These are phyloP conservation scores for Talaromyces rugulosus DNA, from an alignment of 2,329 filamentous ascomycete species.

Conservation along the genomic window DNA sequence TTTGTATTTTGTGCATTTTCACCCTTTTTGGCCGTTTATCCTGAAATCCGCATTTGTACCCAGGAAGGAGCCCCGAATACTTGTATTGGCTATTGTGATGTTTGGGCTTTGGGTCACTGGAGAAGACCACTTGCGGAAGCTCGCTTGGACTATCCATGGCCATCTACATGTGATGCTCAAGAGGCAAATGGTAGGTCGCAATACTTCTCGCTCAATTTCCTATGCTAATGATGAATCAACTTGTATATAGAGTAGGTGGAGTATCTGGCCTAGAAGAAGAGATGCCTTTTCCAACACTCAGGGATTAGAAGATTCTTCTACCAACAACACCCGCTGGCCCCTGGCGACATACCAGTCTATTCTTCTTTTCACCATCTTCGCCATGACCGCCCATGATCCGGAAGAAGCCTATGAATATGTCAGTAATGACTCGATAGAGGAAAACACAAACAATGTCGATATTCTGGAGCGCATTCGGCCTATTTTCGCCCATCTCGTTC, in stretches of 20 bases:
- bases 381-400: constrained; percentile 11
- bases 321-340: constrained; percentile 22
- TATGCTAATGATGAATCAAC: not conserved
- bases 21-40: constrained; percentile 27
- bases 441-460: constrained; percentile 11
- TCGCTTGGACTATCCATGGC: constrained; percentile 22
- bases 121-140: constrained; percentile 15
- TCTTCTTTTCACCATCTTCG: constrained; percentile 27
- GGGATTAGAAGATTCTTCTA: not conserved
- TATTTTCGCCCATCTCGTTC: constrained; percentile 21
- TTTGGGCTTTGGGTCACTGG: constrained; percentile 24
- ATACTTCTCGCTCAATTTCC: not conserved
- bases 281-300: not conserved
- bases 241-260: constrained; percentile 5
- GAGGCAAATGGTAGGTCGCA: constrained; percentile 20
- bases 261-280: not conserved
- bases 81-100: constrained; percentile 26
- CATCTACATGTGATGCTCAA: constrained; percentile 20
- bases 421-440: not conserved
- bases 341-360: constrained; percentile 30
- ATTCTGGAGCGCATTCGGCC: constrained; percentile 6
- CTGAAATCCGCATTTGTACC: constrained; percentile 20
- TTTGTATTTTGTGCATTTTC: constrained; percentile 25
- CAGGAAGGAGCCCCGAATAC: constrained; percentile 19
- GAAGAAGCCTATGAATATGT: not conserved